Evolutionary conservation across 768 basidiomycete genomes (phyloP).

Genomic region (Suillus ampliporus): DNA sequence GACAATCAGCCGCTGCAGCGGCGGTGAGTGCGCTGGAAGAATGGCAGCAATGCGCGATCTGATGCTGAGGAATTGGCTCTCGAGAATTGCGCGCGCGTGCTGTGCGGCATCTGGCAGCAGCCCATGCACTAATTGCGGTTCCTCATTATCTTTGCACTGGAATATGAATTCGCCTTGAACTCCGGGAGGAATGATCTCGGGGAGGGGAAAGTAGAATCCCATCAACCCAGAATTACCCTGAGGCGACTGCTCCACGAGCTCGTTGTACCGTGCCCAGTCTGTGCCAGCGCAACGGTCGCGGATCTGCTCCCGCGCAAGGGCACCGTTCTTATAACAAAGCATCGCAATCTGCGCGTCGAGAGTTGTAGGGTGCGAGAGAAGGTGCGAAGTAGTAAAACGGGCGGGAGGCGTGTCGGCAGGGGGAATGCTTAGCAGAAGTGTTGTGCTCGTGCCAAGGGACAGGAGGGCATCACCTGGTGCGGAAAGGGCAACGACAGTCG

Average conservation of each 20-base stretch:
- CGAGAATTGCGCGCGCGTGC: slow-evolving; percentile 79
- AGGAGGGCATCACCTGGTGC: slow-evolving; percentile 83
- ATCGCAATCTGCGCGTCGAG: slow-evolving; percentile 77
- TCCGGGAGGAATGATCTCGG: slow-evolving; percentile 86
- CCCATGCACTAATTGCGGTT: slow-evolving; percentile 33
- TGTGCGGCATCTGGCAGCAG: slow-evolving; percentile 44
- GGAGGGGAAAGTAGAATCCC: slow-evolving; percentile 83
- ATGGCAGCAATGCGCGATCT: slow-evolving; percentile 72
- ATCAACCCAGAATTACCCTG: slow-evolving; percentile 64
- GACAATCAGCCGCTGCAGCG: slow-evolving; percentile 69
- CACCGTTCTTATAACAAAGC: slow-evolving; percentile 92
- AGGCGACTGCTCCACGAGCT: slow-evolving; percentile 57
- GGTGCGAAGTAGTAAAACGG: slow-evolving; percentile 76
- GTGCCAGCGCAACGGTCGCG: slow-evolving; percentile 65
- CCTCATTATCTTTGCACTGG: slow-evolving; percentile 36
- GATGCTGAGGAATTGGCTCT: slow-evolving; percentile 87
- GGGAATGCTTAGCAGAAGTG: slow-evolving; percentile 79
- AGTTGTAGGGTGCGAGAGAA: slow-evolving; percentile 73
- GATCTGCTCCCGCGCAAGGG: slow-evolving; percentile 79
- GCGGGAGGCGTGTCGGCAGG: slow-evolving; percentile 66
- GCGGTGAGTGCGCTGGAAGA: slow-evolving; percentile 56
- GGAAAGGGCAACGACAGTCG: slow-evolving; percentile 76
- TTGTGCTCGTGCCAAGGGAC: slow-evolving; percentile 89
- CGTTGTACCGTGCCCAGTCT: slow-evolving; percentile 75
- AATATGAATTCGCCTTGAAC: slow-evolving; percentile 78